phyloP scores from a whole-genome alignment of 1,139 yeast species.

The Geotrichum cucujoidarum region DNA sequence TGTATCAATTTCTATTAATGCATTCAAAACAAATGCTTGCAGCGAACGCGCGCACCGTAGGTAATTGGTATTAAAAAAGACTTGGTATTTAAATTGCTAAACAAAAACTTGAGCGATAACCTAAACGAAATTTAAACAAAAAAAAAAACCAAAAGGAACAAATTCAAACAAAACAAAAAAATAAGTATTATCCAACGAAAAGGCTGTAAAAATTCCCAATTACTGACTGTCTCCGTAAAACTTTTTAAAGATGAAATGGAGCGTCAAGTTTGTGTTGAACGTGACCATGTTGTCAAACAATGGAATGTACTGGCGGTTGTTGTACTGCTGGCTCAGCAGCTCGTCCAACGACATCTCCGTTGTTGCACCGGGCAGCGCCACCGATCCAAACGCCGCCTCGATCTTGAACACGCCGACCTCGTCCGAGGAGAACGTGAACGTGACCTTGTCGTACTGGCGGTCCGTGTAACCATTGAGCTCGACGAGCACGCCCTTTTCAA shows the following conservation, averaged over 20 bases:
- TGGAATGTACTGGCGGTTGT: slow-evolving; percentile 45
- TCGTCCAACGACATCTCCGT: slow-evolving; percentile 59
- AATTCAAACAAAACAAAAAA: background rate
- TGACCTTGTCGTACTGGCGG: slow-evolving; percentile 59
- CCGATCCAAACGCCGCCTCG: slow-evolving; percentile 54
- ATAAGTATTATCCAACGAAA: background rate
- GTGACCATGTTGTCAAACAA: slow-evolving; percentile 62
- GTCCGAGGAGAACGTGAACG: slow-evolving; percentile 73
- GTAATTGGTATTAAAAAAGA: background rate
- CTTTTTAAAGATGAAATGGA: slow-evolving; percentile 64
- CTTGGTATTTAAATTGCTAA: background rate
- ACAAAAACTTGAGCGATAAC: background rate
- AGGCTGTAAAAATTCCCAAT: too few species aligned
- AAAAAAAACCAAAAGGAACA: slow-evolving; percentile 1
- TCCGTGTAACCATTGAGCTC: slow-evolving; percentile 48
- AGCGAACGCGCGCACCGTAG: too few species aligned
- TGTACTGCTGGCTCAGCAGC: slow-evolving; percentile 59
- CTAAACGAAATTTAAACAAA: background rate
- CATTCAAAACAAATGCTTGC: too few species aligned
- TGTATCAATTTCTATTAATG: too few species aligned
- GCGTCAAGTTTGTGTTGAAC: slow-evolving; percentile 60
- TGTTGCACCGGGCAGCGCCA: slow-evolving; percentile 48
- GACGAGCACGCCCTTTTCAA: slow-evolving; percentile 65
- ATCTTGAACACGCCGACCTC: slow-evolving; percentile 66
- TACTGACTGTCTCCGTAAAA: slow-evolving; percentile 48